These are phyloP conservation scores for Aspergillus sp. DNA, from an alignment of 2,329 filamentous ascomycete genomes.

Conservation along the genomic window DNA sequence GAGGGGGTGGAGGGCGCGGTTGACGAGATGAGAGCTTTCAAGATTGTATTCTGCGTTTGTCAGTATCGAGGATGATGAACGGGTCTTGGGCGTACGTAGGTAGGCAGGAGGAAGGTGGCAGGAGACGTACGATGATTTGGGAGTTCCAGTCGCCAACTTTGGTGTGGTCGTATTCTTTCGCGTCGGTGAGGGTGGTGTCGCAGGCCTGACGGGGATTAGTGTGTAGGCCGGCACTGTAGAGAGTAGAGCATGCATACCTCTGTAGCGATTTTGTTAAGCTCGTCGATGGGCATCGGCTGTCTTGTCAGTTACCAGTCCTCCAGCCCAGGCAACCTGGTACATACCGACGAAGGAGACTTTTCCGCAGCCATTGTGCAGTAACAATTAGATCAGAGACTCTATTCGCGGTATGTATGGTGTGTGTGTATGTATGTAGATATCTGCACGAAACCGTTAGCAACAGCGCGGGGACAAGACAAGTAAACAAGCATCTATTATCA, in stretches of 20 bases:
- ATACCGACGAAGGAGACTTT: too few relatives aligned
- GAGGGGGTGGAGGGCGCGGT: constrained; percentile 30
- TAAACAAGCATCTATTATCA: too few relatives aligned
- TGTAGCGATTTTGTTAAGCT: constrained; percentile 76
- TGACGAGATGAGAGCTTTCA: constrained; percentile 35
- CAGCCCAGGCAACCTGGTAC: too few relatives aligned
- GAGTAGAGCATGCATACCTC: constrained; percentile 52
- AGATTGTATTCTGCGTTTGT: constrained; percentile 28
- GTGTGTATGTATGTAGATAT: too few relatives aligned
- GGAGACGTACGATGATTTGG: constrained; percentile 68
- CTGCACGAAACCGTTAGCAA: too few relatives aligned
- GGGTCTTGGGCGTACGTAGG: neutral
- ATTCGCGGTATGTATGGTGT: too few relatives aligned
- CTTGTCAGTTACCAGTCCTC: neutral
- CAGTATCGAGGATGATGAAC: neutral
- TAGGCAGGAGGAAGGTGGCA: neutral
- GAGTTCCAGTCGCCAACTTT: constrained; percentile 86
- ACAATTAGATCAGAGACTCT: too few relatives aligned
- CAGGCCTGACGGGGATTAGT: constrained; percentile 56
- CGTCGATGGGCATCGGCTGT: constrained; percentile 66
- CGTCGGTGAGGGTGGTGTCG: constrained; percentile 63
- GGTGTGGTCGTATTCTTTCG: constrained; percentile 76
- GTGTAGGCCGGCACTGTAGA: neutral
- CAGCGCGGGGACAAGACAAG: too few relatives aligned
- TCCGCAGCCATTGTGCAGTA: too few relatives aligned